phyloP scores from a whole-genome alignment of 129 eudicot species.

The Logfia minima region DNA sequence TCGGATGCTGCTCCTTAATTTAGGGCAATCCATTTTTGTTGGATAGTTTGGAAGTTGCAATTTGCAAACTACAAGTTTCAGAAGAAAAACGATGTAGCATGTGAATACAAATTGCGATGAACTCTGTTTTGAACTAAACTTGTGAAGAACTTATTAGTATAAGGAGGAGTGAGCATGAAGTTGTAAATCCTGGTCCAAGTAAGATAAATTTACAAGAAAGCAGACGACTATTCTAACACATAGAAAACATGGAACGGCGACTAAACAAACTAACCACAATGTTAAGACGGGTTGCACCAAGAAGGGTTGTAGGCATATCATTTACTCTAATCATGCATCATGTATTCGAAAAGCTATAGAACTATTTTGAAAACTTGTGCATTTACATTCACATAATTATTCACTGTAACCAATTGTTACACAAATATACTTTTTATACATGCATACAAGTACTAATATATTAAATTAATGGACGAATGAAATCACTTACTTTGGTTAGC shows the following conservation, averaged over 20 bases:
- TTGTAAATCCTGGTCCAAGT: too few species aligned
- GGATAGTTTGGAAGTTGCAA: neutral
- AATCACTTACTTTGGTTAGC: conserved; percentile 84
- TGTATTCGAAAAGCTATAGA: neutral
- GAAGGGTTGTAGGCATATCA: too few species aligned
- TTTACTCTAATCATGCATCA: neutral
- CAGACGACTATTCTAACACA: too few species aligned
- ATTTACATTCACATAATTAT: neutral
- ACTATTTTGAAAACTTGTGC: neutral
- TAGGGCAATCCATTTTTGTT: neutral
- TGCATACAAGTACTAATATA: neutral
- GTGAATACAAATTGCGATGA: neutral
- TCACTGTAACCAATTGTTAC: neutral
- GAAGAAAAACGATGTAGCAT: neutral
- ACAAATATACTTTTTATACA: neutral
- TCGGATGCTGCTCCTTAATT: neutral
- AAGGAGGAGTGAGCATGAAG: too few species aligned
- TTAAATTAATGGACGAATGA: neutral
- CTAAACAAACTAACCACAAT: too few species aligned
- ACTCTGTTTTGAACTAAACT: neutral
- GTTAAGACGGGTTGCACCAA: too few species aligned
- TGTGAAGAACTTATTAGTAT: neutral
- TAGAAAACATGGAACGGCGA: too few species aligned
- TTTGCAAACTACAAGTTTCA: neutral
- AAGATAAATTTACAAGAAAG: too few species aligned